Evolutionary conservation across 106 monocot species (phyloP).

Genomic region (Dioscorea alata): DNA sequence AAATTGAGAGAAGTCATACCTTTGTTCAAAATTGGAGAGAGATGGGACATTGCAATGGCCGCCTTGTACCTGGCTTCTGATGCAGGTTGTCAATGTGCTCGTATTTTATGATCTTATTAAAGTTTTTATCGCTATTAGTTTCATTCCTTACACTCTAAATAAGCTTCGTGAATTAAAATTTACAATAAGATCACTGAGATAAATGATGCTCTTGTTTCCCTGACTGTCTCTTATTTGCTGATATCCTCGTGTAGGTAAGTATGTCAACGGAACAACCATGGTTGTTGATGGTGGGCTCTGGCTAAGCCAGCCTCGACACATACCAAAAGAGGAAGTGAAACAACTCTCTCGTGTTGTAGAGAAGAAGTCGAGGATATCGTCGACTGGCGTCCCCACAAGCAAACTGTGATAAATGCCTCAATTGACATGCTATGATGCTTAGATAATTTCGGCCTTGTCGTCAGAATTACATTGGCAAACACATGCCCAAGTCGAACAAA

Average conservation of each 20-base stretch:
- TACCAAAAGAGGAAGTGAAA: slow-evolving; percentile 70
- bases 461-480: too few relatives aligned
- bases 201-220: too few relatives aligned
- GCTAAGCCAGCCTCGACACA: slow-evolving; percentile 59
- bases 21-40: slow-evolving; percentile 60
- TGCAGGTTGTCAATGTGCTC: slow-evolving; percentile 46
- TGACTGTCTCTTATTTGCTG: too few relatives aligned
- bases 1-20: slow-evolving; percentile 29
- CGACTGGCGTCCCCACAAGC: slow-evolving; percentile 41
- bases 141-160: too few relatives aligned
- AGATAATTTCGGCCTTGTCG: too few relatives aligned
- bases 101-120: too few relatives aligned
- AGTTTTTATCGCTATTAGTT: too few relatives aligned
- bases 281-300: slow-evolving; percentile 79
- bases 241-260: slow-evolving; percentile 56
- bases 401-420: slow-evolving; percentile 40
- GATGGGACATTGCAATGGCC: slow-evolving; percentile 92
- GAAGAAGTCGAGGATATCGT: slow-evolving; percentile 45
- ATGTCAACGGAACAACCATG: slow-evolving; percentile 65
- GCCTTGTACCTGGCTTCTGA: slow-evolving; percentile 82
- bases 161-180: too few relatives aligned
- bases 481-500: too few relatives aligned
- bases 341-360: slow-evolving; percentile 54
- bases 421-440: too few relatives aligned
- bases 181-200: too few relatives aligned